Base-by-base conservation (phyloP, 1,284 basidiomycete species). In the Apiotrichum sp. region DNA sequence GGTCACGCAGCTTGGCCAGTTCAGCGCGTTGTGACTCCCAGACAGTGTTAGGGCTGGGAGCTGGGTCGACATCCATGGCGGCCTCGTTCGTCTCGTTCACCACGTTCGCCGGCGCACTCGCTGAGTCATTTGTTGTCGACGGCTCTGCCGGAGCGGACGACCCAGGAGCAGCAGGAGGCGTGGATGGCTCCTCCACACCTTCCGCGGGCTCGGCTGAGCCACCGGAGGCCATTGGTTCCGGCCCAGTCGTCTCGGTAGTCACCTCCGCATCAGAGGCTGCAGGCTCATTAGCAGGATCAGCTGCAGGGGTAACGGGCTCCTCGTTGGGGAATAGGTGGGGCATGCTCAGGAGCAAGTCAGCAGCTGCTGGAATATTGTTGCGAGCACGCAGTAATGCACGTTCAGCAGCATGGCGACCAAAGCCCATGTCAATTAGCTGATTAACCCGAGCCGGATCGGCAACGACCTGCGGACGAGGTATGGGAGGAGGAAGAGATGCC, bases 401-500 rank as follows among this genome's bases (percentile, higher is more conserved):
- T 67, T 89, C 86, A 1, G 88, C 89, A 4, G 90, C 88, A 42
- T 83, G 82, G 8, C 90, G 84, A 32, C 88, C 84, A 78, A 98
- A 99, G 50, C 96, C 96, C 96, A 99, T 98, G 64, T 98, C 95
- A 14, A 85, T 86, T 49, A 98, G 80, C 66, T 91, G 87, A 49
- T 84, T 82, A 47, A 97, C 83, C 35, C 86, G 83, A 54, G 80
- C 81, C 67, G 90, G 87, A 66, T 90, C 88, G 0, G 87, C 84
- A 3, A 82, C 59, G n/a, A 65, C 31, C 22, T 58, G 61, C 3
- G 57, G 46, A 2, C 55, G 55, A n/a, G 50, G 50, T 3, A 45
- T 47, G 10, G 59, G 39, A 5, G 50, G 48, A 43, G 40, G 49
- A 7, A 38, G 65, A 13, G 49, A 16, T 22, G 22, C 22, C 53